Percentiles rank a stretch among this genome's conserved stretches.
Evolutionary conservation across 2,329 filamentous ascomycete species (phyloP).

Genomic region (Cordyceps farinosa): DNA sequence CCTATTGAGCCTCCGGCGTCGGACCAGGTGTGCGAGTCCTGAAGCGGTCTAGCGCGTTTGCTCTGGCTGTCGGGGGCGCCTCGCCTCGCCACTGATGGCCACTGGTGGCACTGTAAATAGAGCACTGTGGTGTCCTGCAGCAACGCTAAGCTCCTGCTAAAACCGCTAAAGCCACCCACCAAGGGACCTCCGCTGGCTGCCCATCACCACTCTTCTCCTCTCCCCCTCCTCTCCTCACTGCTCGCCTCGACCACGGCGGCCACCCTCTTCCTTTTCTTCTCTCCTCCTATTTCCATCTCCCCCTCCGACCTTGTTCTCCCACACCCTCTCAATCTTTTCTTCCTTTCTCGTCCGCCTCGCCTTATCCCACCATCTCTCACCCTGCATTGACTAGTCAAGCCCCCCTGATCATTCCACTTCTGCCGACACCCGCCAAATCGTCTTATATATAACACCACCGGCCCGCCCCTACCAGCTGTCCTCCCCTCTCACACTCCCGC

Average conservation of each 20-base stretch:
- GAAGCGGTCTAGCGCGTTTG: constrained; percentile 1
- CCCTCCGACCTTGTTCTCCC: background rate
- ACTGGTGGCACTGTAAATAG: background rate
- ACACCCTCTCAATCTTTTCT: background rate
- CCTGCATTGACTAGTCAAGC: constrained; percentile 3
- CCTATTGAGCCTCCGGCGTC: background rate
- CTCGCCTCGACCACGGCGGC: background rate
- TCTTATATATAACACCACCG: constrained; percentile 12
- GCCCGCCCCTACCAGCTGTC: background rate
- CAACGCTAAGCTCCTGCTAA: background rate
- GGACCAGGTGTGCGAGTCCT: background rate
- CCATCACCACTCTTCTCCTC: background rate
- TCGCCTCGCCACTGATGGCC: background rate
- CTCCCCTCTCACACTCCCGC: constrained; percentile 5
- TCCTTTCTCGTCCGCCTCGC: background rate
- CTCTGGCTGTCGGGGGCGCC: background rate
- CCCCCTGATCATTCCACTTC: constrained; percentile 1
- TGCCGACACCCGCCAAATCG: constrained; percentile 5
- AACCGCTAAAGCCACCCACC: background rate
- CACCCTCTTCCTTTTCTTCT: background rate
- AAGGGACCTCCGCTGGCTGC: background rate
- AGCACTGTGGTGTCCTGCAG: background rate
- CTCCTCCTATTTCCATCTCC: background rate
- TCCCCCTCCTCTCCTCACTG: background rate
- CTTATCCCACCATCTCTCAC: background rate